These are phyloP conservation scores for Scutellaria barbata DNA, from an alignment of 257 asterid species.

Conservation along the genomic window DNA sequence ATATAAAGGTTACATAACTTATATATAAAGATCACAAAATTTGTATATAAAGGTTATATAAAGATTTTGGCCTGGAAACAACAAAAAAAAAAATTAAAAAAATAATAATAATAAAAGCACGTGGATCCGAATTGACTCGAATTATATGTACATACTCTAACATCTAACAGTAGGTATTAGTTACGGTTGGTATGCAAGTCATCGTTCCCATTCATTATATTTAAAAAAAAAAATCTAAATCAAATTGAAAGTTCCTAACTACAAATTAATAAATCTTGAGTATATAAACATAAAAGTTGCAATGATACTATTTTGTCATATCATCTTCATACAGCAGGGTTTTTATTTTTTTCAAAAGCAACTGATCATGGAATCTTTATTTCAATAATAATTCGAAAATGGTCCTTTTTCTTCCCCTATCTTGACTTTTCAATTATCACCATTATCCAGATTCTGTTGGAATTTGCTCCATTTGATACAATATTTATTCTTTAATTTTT, in stretches of 20 bases:
- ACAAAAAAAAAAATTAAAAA: no score
- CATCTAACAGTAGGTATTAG: no score
- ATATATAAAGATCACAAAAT: no score
- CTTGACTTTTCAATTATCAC: slow-evolving; percentile 31
- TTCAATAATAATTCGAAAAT: slow-evolving; percentile 16
- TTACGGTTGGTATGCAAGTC: no score
- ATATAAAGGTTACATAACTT: no score
- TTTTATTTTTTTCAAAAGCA: slow-evolving; percentile 25
- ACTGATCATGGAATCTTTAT: slow-evolving; percentile 31
- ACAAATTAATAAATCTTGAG: not conserved
- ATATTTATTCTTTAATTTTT: slow-evolving; percentile 2
- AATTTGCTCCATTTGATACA: slow-evolving; percentile 35
- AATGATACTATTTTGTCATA: slow-evolving; percentile 19
- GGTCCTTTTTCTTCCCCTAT: slow-evolving; percentile 22
- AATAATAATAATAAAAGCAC: no score
- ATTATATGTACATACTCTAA: no score
- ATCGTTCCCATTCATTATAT: no score
- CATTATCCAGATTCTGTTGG: slow-evolving; percentile 37
- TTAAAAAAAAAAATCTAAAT: not conserved
- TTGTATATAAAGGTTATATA: no score
- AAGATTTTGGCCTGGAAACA: no score
- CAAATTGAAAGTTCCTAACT: not conserved
- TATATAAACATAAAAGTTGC: no score
- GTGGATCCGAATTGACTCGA: no score
- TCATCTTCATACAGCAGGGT: slow-evolving; percentile 26